These are phyloP conservation scores for Hymenoscyphus linearis DNA, from an alignment of 2,329 filamentous ascomycete genomes.

Conservation along the genomic window DNA sequence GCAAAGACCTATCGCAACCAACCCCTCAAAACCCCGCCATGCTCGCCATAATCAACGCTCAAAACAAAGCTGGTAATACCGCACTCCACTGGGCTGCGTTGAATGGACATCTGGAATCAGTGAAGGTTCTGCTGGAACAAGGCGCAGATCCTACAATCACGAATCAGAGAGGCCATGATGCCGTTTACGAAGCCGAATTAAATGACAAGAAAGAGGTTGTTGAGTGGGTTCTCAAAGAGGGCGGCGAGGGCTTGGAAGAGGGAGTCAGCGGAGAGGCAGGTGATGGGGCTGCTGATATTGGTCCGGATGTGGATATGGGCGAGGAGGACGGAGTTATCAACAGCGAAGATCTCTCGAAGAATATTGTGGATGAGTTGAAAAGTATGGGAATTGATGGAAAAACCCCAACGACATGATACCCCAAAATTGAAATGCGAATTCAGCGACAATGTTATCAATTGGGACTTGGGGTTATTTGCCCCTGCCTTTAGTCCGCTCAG, in stretches of 20 bases:
- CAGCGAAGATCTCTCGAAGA: conserved; percentile 8
- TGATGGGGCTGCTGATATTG: conserved; percentile 16
- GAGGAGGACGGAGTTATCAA: not conserved
- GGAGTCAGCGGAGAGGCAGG: conserved; percentile 25
- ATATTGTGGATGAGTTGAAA: conserved; percentile 8
- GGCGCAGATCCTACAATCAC: conserved; percentile 73
- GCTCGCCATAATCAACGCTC: conserved; percentile 55
- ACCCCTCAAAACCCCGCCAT: conserved; percentile 27
- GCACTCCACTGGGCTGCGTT: conserved; percentile 90
- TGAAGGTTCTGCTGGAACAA: conserved; percentile 69
- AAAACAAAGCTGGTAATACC: conserved; percentile 83
- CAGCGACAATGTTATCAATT: not conserved
- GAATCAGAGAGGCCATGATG: conserved; percentile 80
- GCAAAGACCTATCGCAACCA: conserved; percentile 36
- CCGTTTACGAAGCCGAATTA: conserved; percentile 68
- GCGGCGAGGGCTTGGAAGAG: conserved; percentile 35
- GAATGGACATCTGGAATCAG: conserved; percentile 77
- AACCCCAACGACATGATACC: not conserved
- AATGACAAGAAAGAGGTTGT: conserved; percentile 62
- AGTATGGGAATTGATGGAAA: conserved; percentile 5
- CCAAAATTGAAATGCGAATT: not conserved
- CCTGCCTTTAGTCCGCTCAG: not conserved
- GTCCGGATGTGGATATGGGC: conserved; percentile 12
- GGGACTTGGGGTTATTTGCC: not conserved
- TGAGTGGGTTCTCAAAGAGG: conserved; percentile 42